Evolutionary conservation across 1,284 basidiomycete species (phyloP), one percentile per base, ranked within the genome.

Genomic region (Ganoderma lingzhi): DNA sequence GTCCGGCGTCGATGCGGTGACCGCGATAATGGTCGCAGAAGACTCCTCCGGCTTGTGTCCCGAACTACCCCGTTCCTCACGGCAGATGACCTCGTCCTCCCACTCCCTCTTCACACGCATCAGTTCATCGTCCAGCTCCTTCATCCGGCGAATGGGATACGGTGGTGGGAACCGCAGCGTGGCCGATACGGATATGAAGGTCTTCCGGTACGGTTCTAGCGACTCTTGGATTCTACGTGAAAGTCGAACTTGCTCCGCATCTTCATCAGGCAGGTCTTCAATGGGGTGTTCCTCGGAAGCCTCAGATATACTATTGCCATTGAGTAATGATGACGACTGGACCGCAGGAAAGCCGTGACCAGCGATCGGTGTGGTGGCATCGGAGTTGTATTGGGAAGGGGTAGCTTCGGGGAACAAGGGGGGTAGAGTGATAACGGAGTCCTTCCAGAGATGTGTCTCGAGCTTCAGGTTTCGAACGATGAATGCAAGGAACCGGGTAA

Each of bases 381-480:
- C 61, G 32, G 74, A 68, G 14, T 71, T 66, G 65, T 75, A 73
- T 28, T 81, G 73, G 1, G 81, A 75, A 32, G 92, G 93, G 12
- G 89, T 86, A 23, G 93, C 92, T 71, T 91, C 88, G 30, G 83
- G 74, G 56, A 89, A 87, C 68, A 93, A 84, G 10, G 86, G 86
- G 12, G 95, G 95, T 23, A 94, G 79, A 5, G 93, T 93, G 73
- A 96, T 93, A 66, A 95, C 90, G 62, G 95, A 95, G 80, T 99
- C 97, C 79, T 95, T 95, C 90, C 96, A 97, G 23, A 99, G 86
- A 77, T 96, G 93, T 0, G 94, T 96, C 83, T 99, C 98, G 75
- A 99, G 87, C 78, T 96, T 96, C 77, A 99, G 83, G 78, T 98
- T 96, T 66, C 93, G 88, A 17, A 96, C 96, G 70, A 97, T 93